Conservation (phyloP, 2,329 filamentous ascomycete genomes). For the Epichloe hybrida region DNA sequence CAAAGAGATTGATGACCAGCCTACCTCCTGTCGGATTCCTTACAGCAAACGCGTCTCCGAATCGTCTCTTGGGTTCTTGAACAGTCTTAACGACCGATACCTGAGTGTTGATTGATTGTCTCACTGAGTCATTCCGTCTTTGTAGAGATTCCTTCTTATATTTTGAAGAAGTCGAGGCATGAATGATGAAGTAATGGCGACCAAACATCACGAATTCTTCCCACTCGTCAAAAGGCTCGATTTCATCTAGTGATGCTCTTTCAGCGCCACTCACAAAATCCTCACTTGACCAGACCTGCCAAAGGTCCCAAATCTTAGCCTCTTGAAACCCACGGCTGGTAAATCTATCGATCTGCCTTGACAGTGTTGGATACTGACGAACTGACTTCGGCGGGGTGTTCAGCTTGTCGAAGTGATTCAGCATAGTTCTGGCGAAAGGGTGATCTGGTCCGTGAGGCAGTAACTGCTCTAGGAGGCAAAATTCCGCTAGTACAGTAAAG, state of each 20-base stretch:
- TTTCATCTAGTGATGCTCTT: slow-evolving; percentile 46
- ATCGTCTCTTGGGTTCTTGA: slow-evolving; percentile 34
- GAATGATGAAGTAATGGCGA: slow-evolving; percentile 70
- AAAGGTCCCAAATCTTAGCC: slow-evolving; percentile 54
- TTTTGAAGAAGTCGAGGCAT: slow-evolving; percentile 28
- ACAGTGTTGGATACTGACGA: slow-evolving; percentile 50
- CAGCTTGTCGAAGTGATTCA: slow-evolving; percentile 69
- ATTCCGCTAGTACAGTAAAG: slow-evolving; percentile 42
- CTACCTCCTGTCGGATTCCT: slow-evolving; percentile 25
- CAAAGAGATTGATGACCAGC: slow-evolving; percentile 32
- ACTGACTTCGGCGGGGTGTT: slow-evolving; percentile 67
- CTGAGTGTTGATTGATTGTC: neutral
- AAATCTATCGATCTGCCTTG: slow-evolving; percentile 59
- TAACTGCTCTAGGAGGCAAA: slow-evolving; percentile 78
- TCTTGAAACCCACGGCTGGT: slow-evolving; percentile 50
- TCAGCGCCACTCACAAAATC: slow-evolving; percentile 48
- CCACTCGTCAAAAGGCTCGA: slow-evolving; percentile 91
- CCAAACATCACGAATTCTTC: slow-evolving; percentile 83
- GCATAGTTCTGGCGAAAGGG: slow-evolving; percentile 79
- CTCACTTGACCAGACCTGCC: slow-evolving; percentile 67
- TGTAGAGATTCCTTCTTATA: neutral
- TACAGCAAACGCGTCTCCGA: slow-evolving; percentile 40
- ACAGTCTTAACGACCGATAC: slow-evolving; percentile 7
- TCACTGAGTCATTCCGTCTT: too few species aligned
- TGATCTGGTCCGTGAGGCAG: slow-evolving; percentile 64